phyloP scores from a whole-genome alignment of 768 basidiomycete genomes.

The Neoboletus brunneissimus region DNA sequence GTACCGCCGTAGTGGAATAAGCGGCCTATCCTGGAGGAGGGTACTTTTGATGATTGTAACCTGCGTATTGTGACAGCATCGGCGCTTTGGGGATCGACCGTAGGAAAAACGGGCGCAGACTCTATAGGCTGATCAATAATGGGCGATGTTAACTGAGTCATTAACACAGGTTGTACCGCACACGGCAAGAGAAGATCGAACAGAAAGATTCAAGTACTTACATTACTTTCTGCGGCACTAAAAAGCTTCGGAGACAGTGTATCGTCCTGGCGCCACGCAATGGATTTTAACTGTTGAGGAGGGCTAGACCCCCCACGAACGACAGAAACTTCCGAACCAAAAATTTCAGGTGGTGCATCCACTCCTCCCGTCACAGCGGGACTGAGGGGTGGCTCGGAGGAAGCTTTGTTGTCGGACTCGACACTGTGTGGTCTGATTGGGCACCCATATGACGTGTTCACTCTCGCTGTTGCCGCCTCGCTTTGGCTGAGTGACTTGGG shows the following conservation, averaged over 20 bases:
- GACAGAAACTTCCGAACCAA: not conserved
- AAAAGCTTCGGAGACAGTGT: not conserved
- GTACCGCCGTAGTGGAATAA: conserved; percentile 92
- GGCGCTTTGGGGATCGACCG: not conserved
- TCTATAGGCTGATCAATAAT: conserved; percentile 7
- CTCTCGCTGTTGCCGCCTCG: not conserved
- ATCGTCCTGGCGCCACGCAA: not conserved
- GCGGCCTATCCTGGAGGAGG: conserved; percentile 84
- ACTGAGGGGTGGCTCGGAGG: not conserved
- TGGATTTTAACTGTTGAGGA: not conserved
- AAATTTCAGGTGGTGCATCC: not conserved
- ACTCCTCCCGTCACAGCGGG: not conserved
- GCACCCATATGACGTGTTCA: not conserved
- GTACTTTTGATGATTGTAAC: conserved; percentile 82
- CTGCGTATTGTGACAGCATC: conserved; percentile 33
- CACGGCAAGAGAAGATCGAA: not conserved
- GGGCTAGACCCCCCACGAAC: not conserved
- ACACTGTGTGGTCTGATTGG: not conserved
- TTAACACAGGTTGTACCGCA: not conserved
- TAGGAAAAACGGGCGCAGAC: not conserved
- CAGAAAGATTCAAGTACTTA: not conserved
- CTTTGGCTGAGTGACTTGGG: not conserved
- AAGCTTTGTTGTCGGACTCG: not conserved
- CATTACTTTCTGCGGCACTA: not conserved
- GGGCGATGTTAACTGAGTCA: not conserved